phyloP scores from a whole-genome alignment of 2,329 filamentous ascomycete genomes.

The Verticillium zaregamsianum region DNA sequence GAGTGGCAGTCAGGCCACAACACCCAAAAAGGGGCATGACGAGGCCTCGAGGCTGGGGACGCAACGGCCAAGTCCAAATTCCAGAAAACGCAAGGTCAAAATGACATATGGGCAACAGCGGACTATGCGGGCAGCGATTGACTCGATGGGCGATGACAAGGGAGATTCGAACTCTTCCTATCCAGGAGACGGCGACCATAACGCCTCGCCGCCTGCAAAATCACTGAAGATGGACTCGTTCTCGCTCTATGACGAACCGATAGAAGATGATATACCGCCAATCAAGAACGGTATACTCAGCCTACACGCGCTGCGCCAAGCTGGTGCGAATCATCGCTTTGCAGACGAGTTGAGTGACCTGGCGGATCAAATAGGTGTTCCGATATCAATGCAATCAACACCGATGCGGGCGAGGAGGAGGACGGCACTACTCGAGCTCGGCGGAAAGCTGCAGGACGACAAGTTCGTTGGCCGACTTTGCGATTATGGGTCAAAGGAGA shows the following conservation, averaged over 20 bases:
- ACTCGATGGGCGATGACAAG: slow-evolving; percentile 13
- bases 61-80: slow-evolving; percentile 3
- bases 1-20: neutral
- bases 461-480: slow-evolving; percentile 66
- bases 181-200: neutral
- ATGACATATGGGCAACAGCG: slow-evolving; percentile 15
- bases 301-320: slow-evolving; percentile 62
- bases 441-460: slow-evolving; percentile 56
- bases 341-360: slow-evolving; percentile 63
- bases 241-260: slow-evolving; percentile 37
- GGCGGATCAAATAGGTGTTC: slow-evolving; percentile 54
- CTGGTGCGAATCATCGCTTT: slow-evolving; percentile 62
- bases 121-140: slow-evolving; percentile 28
- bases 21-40: slow-evolving; percentile 1
- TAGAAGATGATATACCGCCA: slow-evolving; percentile 33
- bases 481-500: slow-evolving; percentile 67
- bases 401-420: slow-evolving; percentile 50
- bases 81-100: slow-evolving; percentile 7
- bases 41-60: slow-evolving; percentile 4
- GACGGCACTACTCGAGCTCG: slow-evolving; percentile 57
- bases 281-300: slow-evolving; percentile 50
- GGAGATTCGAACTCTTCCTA: neutral
- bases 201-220: slow-evolving; percentile 7
- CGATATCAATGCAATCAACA: slow-evolving; percentile 37
- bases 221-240: slow-evolving; percentile 15